These are phyloP conservation scores for Alectoria sarmentosa DNA, from an alignment of 495 filamentous ascomycete genomes.

Conservation along the genomic window DNA sequence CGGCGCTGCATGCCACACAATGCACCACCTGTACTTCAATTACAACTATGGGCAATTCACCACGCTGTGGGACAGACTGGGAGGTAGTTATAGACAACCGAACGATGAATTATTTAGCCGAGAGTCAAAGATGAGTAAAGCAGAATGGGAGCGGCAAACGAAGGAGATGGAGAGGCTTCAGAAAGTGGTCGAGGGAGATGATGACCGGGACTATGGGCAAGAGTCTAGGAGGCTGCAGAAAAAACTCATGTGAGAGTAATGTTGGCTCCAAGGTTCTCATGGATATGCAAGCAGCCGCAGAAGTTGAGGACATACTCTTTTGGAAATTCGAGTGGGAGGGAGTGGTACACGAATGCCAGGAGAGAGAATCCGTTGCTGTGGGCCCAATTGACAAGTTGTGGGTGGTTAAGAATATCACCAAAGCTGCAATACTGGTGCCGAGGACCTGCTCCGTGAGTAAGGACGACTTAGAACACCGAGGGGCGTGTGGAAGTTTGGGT, in stretches of 20 bases:
- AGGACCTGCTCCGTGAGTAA: background rate
- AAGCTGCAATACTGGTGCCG: background rate
- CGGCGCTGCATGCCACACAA: conserved; percentile 91
- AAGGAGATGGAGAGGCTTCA: conserved; percentile 83
- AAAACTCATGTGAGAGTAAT: conserved; percentile 34
- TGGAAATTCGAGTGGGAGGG: background rate
- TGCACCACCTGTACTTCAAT: conserved; percentile 98
- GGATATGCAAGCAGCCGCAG: background rate
- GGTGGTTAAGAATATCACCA: background rate
- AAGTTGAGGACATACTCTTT: background rate
- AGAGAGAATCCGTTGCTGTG: background rate
- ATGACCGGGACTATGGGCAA: conserved; percentile 65
- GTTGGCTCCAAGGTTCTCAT: background rate
- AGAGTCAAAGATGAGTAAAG: conserved; percentile 80
- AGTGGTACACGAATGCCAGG: background rate
- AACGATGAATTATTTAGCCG: conserved; percentile 81
- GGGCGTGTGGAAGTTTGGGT: background rate
- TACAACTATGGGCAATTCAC: conserved; percentile 98
- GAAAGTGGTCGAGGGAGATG: conserved; percentile 77
- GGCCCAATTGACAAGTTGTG: background rate
- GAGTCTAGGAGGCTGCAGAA: conserved; percentile 42
- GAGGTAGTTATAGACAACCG: conserved; percentile 81
- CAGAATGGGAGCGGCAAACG: conserved; percentile 73
- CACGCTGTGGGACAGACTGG: conserved; percentile 88
- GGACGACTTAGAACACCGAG: background rate